phyloP scores from a whole-genome alignment of 306 rosid species.

The Alnus glutinosa region DNA sequence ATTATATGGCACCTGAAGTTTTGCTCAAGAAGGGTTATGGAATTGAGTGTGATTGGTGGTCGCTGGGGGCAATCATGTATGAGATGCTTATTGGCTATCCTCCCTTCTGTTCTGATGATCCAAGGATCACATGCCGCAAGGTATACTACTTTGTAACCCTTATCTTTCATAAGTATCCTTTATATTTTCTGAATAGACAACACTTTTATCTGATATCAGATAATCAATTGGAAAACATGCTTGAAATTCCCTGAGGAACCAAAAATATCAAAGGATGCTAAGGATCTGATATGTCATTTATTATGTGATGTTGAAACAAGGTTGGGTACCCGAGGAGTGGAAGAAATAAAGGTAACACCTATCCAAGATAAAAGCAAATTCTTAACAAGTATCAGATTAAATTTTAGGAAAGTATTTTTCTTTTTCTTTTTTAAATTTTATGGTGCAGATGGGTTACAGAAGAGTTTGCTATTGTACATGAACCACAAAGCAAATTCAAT shows the following conservation, averaged over 20 bases:
- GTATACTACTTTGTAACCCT: slow-evolving; percentile 40
- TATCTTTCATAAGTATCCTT: slow-evolving; percentile 20
- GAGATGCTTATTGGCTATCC: slow-evolving; percentile 99
- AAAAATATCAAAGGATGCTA: slow-evolving; percentile 80
- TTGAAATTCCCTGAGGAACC: slow-evolving; percentile 94
- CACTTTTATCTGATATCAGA: slow-evolving; percentile 49
- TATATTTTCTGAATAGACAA: slow-evolving; percentile 20
- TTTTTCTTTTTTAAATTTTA: neutral
- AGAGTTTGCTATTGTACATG: neutral
- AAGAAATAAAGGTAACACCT: slow-evolving; percentile 83
- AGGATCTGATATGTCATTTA: slow-evolving; percentile 78
- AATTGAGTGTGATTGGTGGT: slow-evolving; percentile 99
- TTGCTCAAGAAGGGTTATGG: slow-evolving; percentile 97
- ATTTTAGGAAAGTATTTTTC: slow-evolving; percentile 9
- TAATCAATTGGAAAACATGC: slow-evolving; percentile 96
- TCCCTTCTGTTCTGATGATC: slow-evolving; percentile 98
- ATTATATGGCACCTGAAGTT: slow-evolving; percentile 99
- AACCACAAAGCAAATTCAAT: slow-evolving; percentile 2
- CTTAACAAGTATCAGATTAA: slow-evolving; percentile 10
- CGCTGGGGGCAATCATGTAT: slow-evolving; percentile 96
- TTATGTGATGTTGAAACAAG: slow-evolving; percentile 92
- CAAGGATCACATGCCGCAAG: slow-evolving; percentile 98
- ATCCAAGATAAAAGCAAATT: slow-evolving; percentile 17
- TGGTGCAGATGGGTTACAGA: neutral
- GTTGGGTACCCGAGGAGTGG: slow-evolving; percentile 86